These are phyloP conservation scores for Arachis hypogaea DNA, from an alignment of 306 rosid species.

Conservation along the genomic window DNA sequence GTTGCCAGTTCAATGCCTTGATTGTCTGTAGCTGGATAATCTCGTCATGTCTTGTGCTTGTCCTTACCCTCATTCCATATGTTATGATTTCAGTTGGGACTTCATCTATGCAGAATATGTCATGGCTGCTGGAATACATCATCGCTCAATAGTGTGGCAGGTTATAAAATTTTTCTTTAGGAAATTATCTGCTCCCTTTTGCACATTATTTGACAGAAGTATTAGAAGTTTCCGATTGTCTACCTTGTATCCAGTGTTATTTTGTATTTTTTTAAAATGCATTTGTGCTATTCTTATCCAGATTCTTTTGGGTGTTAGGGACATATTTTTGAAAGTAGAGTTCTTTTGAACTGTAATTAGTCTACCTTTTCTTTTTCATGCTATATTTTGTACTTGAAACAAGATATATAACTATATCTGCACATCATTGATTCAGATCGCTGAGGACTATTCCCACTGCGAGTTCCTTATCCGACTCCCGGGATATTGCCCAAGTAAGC, in stretches of 20 bases:
- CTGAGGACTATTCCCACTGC: slow-evolving; percentile 96
- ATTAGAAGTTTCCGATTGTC: slow-evolving; percentile 14
- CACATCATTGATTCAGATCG: slow-evolving; percentile 60
- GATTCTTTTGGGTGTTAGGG: neutral
- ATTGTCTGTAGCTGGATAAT: slow-evolving; percentile 7
- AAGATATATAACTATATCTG: slow-evolving; percentile 29
- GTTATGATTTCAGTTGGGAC: slow-evolving; percentile 85
- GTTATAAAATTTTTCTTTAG: slow-evolving; percentile 46
- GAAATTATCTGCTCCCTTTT: slow-evolving; percentile 11
- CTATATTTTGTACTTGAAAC: slow-evolving; percentile 25
- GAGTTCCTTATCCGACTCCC: slow-evolving; percentile 97
- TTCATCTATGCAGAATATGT: slow-evolving; percentile 96
- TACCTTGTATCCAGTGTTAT: slow-evolving; percentile 5
- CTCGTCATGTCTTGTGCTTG: slow-evolving; percentile 23
- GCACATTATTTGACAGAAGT: slow-evolving; percentile 17
- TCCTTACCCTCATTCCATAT: slow-evolving; percentile 24
- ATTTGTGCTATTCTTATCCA: slow-evolving; percentile 22
- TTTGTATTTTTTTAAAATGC: neutral
- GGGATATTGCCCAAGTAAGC: slow-evolving; percentile 95
- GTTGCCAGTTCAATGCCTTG: slow-evolving; percentile 13
- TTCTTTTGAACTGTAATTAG: slow-evolving; percentile 8
- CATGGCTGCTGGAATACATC: slow-evolving; percentile 93
- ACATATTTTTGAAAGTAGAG: too few species aligned
- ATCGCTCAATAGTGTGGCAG: slow-evolving; percentile 98
- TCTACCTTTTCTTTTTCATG: slow-evolving; percentile 13